A percentile compares a stretch with the other conserved stretches of the same genome.
phyloP scores from a whole-genome alignment of 768 basidiomycete genomes.

The Kwoniella shandongensis region DNA sequence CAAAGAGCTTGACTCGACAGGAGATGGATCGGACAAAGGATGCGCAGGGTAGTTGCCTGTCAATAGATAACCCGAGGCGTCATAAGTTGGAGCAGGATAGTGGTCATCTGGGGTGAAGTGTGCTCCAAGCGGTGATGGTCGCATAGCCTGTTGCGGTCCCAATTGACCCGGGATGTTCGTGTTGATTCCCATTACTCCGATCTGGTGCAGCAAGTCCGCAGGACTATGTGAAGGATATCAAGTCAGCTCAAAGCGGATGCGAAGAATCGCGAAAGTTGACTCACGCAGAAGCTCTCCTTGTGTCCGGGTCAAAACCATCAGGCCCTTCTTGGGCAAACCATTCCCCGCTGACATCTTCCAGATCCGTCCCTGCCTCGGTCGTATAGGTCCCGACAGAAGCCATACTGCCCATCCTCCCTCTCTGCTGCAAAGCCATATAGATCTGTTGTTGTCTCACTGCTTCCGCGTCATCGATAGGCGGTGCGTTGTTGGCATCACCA shows the following conservation, averaged over 20 bases:
- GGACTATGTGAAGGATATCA: constrained; percentile 22
- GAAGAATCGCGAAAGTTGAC: constrained; percentile 13
- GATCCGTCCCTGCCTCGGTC: constrained; percentile 32
- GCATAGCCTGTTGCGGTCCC: constrained; percentile 4
- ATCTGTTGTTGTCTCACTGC: constrained; percentile 23
- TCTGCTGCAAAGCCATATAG: constrained; percentile 24
- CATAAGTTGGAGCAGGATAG: neutral
- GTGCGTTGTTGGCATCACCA: neutral
- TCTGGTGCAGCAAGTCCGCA: constrained; percentile 35
- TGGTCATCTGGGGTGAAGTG: constrained; percentile 17
- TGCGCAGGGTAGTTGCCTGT: neutral
- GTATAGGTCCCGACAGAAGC: constrained; percentile 39
- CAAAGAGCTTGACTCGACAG: constrained; percentile 5
- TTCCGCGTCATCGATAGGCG: constrained; percentile 14
- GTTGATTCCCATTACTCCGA: constrained; percentile 35
- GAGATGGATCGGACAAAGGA: constrained; percentile 9
- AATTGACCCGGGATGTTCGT: neutral
- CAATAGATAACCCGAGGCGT: neutral
- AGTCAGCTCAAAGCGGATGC: constrained; percentile 9
- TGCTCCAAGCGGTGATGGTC: constrained; percentile 22
- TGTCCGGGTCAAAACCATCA: constrained; percentile 35
- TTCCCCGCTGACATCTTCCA: constrained; percentile 5
- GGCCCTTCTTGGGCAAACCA: constrained; percentile 17
- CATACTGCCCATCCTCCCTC: constrained; percentile 43
- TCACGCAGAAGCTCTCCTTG: constrained; percentile 49